Percentiles rank a stretch among this genome's conserved stretches.
These are phyloP conservation scores for Staphylotrichum tortipilum DNA, from an alignment of 495 filamentous ascomycete species.

Conservation along the genomic window DNA sequence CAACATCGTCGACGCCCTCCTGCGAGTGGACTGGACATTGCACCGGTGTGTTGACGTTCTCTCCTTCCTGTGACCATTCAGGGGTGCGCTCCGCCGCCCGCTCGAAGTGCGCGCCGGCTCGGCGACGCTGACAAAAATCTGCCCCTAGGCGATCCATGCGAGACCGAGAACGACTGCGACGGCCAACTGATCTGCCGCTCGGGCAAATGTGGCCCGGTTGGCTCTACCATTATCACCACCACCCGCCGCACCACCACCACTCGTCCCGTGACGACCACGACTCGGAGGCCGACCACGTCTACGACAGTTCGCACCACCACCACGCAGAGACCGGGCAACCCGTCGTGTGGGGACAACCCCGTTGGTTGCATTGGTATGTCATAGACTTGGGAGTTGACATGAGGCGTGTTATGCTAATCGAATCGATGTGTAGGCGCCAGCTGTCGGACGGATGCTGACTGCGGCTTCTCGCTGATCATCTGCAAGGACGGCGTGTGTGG, in stretches of 20 bases:
- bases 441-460: slow-evolving; percentile 18
- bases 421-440: slow-evolving; percentile 4
- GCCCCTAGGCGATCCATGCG: slow-evolving; percentile 8
- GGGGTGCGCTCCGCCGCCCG: too few species aligned
- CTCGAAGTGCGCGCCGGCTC: too few species aligned
- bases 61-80: too few species aligned
- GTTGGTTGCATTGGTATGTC: slow-evolving; percentile 22
- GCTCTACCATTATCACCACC: background rate
- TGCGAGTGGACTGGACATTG: slow-evolving; percentile 14
- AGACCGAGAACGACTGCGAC: slow-evolving; percentile 21
- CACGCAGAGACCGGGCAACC: background rate
- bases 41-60: slow-evolving; percentile 2
- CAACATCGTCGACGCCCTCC: background rate
- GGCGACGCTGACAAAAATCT: background rate
- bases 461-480: slow-evolving; percentile 17
- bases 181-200: slow-evolving; percentile 10
- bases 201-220: slow-evolving; percentile 6
- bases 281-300: background rate
- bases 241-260: background rate
- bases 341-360: slow-evolving; percentile 14
- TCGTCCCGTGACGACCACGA: slow-evolving; percentile 3
- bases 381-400: too few species aligned
- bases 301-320: background rate
- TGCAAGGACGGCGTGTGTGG: slow-evolving; percentile 21
- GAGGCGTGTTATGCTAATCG: too few species aligned